Evolutionary conservation across 345 rosid species (phyloP).

Genomic region (Eucalyptus viminalis): DNA sequence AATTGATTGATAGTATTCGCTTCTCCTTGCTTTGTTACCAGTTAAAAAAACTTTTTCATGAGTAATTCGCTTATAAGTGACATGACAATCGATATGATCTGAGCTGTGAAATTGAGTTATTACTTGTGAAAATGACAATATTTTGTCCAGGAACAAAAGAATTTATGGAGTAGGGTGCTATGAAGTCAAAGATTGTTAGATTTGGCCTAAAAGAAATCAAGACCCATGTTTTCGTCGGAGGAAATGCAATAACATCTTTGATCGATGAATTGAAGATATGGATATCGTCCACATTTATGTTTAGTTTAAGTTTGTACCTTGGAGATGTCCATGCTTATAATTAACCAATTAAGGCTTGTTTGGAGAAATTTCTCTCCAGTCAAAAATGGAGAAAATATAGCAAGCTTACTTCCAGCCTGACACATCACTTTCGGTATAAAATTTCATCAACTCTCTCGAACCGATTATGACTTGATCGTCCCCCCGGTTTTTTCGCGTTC

Average conservation of each 20-base stretch:
- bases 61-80: neutral
- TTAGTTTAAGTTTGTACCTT: neutral
- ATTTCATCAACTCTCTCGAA: neutral
- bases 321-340: neutral
- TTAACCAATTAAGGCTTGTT: neutral
- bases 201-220: neutral
- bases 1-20: no score
- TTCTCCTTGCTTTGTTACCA: no score
- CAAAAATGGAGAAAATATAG: neutral
- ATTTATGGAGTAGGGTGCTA: neutral
- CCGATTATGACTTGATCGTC: neutral
- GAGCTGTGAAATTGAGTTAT: no score
- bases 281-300: neutral
- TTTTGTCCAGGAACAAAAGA: neutral
- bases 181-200: neutral
- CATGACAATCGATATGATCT: no score
- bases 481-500: neutral
- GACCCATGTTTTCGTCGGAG: neutral
- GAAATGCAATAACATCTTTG: neutral
- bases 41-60: no score
- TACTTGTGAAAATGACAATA: neutral
- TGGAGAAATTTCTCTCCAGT: neutral
- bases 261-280: neutral
- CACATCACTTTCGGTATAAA: neutral
- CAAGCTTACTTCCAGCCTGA: neutral